Evolutionary conservation across 1,284 basidiomycete species (phyloP), one percentile per base, ranked within the genome.

Genomic region (Ceratobasidium sp.): DNA sequence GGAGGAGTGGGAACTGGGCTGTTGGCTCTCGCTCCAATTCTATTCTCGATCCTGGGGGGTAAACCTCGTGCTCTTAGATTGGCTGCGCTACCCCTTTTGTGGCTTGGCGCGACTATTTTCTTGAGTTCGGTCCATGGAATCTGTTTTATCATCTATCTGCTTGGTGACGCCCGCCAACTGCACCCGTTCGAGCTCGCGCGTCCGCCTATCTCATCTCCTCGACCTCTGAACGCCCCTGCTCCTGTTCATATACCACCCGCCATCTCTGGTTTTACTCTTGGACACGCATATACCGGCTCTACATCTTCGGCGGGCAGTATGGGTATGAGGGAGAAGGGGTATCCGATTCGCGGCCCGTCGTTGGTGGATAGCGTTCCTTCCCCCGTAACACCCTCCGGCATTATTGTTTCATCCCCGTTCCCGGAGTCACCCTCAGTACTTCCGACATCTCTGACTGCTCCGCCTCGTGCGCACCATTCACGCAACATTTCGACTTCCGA

Each of bases 161-260:
- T 93, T 79, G 92, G 92, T n/a, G 92, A 94, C 81, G 84, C 93
- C 36, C 86, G 92, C 9, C 93, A 94, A 79, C 85, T 94, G 19
- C 88, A 91, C 78, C 90, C 89, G 76, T 93, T 93, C 79, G 92
- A 94, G 80, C 87, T 94, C 36, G 82, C 87, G 0, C 86, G 91
- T 27, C 91, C 91, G 3, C 83, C 86, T 9, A 76, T 79, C 67
- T 72, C 69, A 24, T 62, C 69, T 9, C 69, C 69, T 53, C 54
- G 53, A 6, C 67, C 67, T 17, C 24, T 72, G 14, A 24, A 72
- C 31, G 22, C 57, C 14, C 9, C 27, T n/a, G 33, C 67, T 67
- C 41, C 57, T 1, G 45, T n/a, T 29, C 69, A 72, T 41, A 76
- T 76, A 19, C 27, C 56, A 7, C 67, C 67, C 17, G 5, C 17